Base-by-base conservation (phyloP, 2,329 filamentous ascomycete genomes). In the Clonostachys rhizophaga region DNA sequence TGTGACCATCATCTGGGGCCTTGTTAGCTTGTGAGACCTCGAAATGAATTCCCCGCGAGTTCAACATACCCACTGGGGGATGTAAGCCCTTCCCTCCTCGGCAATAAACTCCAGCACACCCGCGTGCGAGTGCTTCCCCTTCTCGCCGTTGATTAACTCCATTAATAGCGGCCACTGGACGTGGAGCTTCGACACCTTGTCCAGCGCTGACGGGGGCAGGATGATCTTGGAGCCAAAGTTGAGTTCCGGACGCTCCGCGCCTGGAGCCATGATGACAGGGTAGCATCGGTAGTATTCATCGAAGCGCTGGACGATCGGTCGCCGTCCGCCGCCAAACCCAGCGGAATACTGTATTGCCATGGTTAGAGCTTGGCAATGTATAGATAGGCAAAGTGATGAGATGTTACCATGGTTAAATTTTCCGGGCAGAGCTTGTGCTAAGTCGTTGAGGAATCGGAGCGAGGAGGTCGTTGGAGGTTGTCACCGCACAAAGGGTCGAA, bases 271-370 rank as follows among this genome's bases (percentile, higher is more conserved):
- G 58, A 86, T 84, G 59, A 96, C 81, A 40, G 94, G 94, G 62
- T 97, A 99, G 75, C 91, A 96, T 60, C 94, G 86, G 71, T 96
- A 97, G 74, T 96, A 97, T 69, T 99, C 94, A 68, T 99, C 92
- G 72, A 99, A 99, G 50, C 91, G 89, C 58, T 90, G 87, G 46
- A 74, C 56, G 69, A 75, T 59, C 65, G 75, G 66, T 46, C 75
- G 68, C 49, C 77, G 72, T 48, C 69, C 67, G 36, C 36, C 64
- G 49, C 67, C 69, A 50, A 62, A 69, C 7, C 42, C 42, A 11
- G 33, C 34, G 33, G 44, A 46, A 17, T 46, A 46, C 41, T 47
- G 40, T 30, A 10, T 30, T 30, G 9, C 24, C 9, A 5, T 30
- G 24, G 24, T 30, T 30, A 30, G 20, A 17, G 20, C 40, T 7